These are phyloP conservation scores for Ophiosphaerella narmari DNA, from an alignment of 2,329 filamentous ascomycete species.

Conservation along the genomic window DNA sequence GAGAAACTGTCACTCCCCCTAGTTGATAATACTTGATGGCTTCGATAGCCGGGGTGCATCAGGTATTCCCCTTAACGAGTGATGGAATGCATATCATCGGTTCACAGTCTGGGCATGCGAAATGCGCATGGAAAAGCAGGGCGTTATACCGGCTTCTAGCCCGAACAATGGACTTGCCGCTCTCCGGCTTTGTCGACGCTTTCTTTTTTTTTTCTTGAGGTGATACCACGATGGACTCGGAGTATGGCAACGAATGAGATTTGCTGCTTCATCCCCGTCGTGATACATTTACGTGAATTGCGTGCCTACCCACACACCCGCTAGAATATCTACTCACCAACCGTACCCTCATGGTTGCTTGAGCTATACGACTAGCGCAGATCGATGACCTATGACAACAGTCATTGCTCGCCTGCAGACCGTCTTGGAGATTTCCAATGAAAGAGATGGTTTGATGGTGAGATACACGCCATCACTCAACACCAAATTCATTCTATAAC, in stretches of 20 bases:
- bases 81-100: conserved; percentile 47
- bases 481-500: too few species aligned
- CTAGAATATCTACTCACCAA: conserved; percentile 89
- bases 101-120: conserved; percentile 42
- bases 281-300: conserved; percentile 21
- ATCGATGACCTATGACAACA: conserved; percentile 63
- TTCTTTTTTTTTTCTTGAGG: conserved; percentile 39
- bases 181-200: conserved; percentile 39
- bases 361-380: conserved; percentile 95
- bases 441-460: conserved; percentile 82
- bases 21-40: conserved; percentile 48
- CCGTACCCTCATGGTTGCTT: conserved; percentile 68
- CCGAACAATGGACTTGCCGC: conserved; percentile 44
- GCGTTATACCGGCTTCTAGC: conserved; percentile 45
- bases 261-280: conserved; percentile 32
- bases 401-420: conserved; percentile 78
- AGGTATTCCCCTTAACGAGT: conserved; percentile 41
- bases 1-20: conserved; percentile 48
- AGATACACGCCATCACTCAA: conserved; percentile 63
- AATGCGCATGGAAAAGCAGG: conserved; percentile 43
- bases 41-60: conserved; percentile 39
- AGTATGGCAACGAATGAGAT: conserved; percentile 29
- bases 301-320: conserved; percentile 49
- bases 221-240: conserved; percentile 34
- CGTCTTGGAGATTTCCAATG: conserved; percentile 66